Base-by-base conservation (phyloP, 495 filamentous ascomycete species). In the Penicillium steckii region DNA sequence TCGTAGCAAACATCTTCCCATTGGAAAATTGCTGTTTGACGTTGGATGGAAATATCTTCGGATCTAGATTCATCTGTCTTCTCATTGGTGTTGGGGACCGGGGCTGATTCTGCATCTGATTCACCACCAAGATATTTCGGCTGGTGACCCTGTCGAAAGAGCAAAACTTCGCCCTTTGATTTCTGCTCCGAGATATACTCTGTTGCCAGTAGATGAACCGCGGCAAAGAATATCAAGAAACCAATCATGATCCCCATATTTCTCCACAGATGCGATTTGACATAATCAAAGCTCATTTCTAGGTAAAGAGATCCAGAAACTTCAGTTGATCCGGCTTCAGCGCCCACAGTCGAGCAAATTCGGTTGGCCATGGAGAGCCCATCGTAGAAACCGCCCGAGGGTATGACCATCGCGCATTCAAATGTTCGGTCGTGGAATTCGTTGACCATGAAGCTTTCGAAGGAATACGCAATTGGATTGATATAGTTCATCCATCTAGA, bases 1-100 rank as follows among this genome's bases (percentile, higher is more conserved):
- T 80, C 80, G 53, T 91, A 93, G 52, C 74, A 80, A 8, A 95
- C 78, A 52, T 86, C 77, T 53, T 85, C 80, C 87, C 86, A 93
- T 4, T 85, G 88, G 53, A 93, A 83, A 27, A 91, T 81, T 47
- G 84, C 84, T 1, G 61, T 62, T 37, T 75, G 72, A 44, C 57
- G 54, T 33, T 73, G 66, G 29, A 80, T 61, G 80, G 70, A 1
- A 85, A 69, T 78, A 69, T 35, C 79, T 69, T 21, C 69, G 72
- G 33, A 15, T 1, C 24, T 81, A 71, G 57, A 74, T 75, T 59
- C 47, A 4, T 41, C 51, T 12, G 35, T 25, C 4, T 41, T 24
- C 10, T 47, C 29, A 23, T 29, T 6, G 0, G 40, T 47, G 8
- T 18, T 48, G 19, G 54, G 42, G 75, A 55, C 84, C 73, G 62